These are phyloP conservation scores for Reutealis trisperma DNA, from an alignment of 345 rosid genomes.

Conservation along the genomic window DNA sequence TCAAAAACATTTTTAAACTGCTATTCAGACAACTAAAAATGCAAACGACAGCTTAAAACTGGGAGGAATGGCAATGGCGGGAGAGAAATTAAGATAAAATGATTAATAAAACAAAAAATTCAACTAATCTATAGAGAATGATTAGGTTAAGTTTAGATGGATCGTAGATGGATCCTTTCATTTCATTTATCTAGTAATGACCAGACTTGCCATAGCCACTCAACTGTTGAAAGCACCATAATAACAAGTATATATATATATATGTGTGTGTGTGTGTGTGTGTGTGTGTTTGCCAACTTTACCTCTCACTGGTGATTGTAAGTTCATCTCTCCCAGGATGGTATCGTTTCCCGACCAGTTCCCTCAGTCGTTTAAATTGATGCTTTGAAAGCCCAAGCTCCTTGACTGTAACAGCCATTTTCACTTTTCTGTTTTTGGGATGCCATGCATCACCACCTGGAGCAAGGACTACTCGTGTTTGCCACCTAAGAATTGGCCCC, in stretches of 20 bases:
- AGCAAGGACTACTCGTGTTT: conserved; percentile 77
- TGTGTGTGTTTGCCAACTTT: conserved; percentile 3
- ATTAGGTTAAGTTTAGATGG: not conserved
- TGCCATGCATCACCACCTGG: conserved; percentile 99
- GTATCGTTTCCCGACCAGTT: conserved; percentile 86
- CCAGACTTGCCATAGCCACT: not conserved
- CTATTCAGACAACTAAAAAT: too few relatives aligned
- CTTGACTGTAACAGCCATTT: conserved; percentile 87
- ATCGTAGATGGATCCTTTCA: not conserved
- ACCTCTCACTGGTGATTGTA: conserved; percentile 95
- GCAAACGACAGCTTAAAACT: too few relatives aligned
- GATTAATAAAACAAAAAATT: not conserved
- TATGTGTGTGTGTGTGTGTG: too few relatives aligned
- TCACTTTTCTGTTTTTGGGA: conserved; percentile 94
- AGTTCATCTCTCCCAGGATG: conserved; percentile 95
- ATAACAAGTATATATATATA: not conserved
- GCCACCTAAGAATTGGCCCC: conserved; percentile 93
- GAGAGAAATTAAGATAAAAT: not conserved
- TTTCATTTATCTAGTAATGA: not conserved
- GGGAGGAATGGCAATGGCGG: too few relatives aligned
- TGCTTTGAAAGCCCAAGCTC: conserved; percentile 90
- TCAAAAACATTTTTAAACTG: not conserved
- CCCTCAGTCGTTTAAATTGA: conserved; percentile 72
- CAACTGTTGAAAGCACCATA: not conserved
- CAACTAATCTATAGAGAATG: not conserved